Evolutionary conservation across 352 stramenopile species (phyloP), one percentile per base, ranked within the genome.

Genomic region (Phytopythium montanum): DNA sequence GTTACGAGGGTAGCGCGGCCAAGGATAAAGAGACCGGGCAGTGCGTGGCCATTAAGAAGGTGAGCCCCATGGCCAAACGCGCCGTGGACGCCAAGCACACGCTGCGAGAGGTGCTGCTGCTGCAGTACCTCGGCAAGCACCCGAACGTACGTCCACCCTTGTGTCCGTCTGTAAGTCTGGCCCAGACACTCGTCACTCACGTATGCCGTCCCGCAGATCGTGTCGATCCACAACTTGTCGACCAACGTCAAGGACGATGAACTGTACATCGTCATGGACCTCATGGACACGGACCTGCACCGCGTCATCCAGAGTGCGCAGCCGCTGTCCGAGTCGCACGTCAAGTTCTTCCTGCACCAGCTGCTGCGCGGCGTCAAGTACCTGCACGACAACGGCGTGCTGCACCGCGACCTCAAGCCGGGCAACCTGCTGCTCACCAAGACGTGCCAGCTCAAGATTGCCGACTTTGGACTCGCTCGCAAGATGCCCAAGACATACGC

Each of bases 221-320:
- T 97, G 23, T 80, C 73, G 1, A 75, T 95, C 38, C 77, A 94
- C 62, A 90, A 93, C 53, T 61, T 95, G 18, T 88, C 75, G 6
- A 77, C 86, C 5, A 97, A 97, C 60, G 69, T 97, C 9, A 79
- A 80, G 34, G 80, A 97, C 54, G 92, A 98, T 54, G 93, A 97
- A 65, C 70, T 98, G n/a, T 98, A 98, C 66, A 96, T 98, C 45
- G 72, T 97, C 7, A 98, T 98, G 92, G 90, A 98, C 48, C 84
- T 97, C 59, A 94, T 98, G 78, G 94, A 98, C 68, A 97, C 86
- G 3, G 94, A 98, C 62, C 72, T 98, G 70, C 88, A 97, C 50
- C 78, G 84, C 19, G 81, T 97, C 46, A 94, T 97, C 21, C 84
- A 95, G 54, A 94, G 81, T 57, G 85, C 81, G 2, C 81, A 91